Percentiles rank a stretch among this genome's conserved stretches.
Evolutionary conservation across 2,329 filamentous ascomycete genomes (phyloP).

Genomic region (Fonsecaea multimorphosa): DNA sequence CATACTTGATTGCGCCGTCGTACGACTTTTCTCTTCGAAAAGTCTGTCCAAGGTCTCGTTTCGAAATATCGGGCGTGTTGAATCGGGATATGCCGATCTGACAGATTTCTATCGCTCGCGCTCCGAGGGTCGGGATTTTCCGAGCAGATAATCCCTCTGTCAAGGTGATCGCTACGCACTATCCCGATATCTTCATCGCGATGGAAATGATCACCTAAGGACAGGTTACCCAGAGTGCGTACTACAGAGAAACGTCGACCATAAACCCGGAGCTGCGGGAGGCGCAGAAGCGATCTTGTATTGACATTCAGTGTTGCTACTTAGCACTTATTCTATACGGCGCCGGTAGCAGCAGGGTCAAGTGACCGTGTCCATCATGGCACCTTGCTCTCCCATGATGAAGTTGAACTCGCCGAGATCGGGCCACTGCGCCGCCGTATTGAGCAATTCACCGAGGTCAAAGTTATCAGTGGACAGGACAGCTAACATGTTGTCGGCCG

Average conservation of each 20-base stretch:
- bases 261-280: neutral
- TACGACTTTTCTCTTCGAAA: too few species aligned
- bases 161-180: too few species aligned
- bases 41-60: neutral
- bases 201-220: too few species aligned
- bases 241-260: neutral
- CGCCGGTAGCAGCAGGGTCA: too few species aligned
- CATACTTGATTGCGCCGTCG: too few species aligned
- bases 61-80: neutral
- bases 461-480: constrained; percentile 26
- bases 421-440: constrained; percentile 32
- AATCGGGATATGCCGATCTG: neutral
- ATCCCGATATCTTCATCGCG: neutral
- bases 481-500: constrained; percentile 19
- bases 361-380: too few species aligned
- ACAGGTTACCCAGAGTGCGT: too few species aligned
- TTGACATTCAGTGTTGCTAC: too few species aligned
- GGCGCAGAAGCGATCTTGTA: too few species aligned
- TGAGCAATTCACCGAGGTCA: constrained; percentile 32
- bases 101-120: neutral
- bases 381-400: neutral
- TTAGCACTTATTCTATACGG: too few species aligned
- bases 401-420: constrained; percentile 20
- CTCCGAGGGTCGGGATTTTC: neutral
- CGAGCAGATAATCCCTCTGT: too few species aligned